Evolutionary conservation across 225 moss, liverwort and hornwort species (phyloP), one percentile per base, ranked within the genome.

Genomic region (Marchantia polymorpha): DNA sequence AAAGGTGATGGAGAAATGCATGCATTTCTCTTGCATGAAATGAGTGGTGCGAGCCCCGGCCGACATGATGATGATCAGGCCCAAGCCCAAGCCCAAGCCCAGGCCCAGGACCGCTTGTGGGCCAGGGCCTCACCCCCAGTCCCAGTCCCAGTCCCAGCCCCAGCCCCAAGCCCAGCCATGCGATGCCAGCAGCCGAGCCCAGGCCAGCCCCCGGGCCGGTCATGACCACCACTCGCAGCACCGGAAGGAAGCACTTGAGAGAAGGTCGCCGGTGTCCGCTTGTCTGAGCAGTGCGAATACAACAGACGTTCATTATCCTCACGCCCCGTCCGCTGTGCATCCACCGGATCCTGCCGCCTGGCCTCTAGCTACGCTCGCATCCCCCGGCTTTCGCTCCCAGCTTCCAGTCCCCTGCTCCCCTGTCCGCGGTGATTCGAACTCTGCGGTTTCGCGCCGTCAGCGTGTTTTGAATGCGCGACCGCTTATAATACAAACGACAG

Each of bases 21-120:
- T 73, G 73, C 73, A 73, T 73, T 73, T 19, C 29, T 73, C 58
- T 56, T 19, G 73, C 53, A 75, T 58, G 17, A 59, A 53, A 75
- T 20, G 56, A 75, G 58, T 75, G 75, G 75, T 75, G 11, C 58
- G 19, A 39, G 30, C 14, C 27, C 75, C 19, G 0, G 26, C 30
- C 8, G n/a, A 56, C 49, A 49, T 48, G 46, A 49, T 6, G 20
- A n/a, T 30, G n/a, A n/a, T n/a, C n/a, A n/a, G n/a, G n/a, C n/a
- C n/a, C n/a, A n/a, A n/a, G n/a, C n/a, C n/a, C n/a, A n/a, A n/a
- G n/a, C n/a, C n/a, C n/a, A n/a, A n/a, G n/a, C n/a, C n/a, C n/a
- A n/a, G n/a, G 25, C 29, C 0, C 15, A 22, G 52, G 19, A 19
- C 73, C 0, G 31, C 56, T 16, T 59, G 75, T 59, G 75, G 73